These are phyloP conservation scores for Mycena sanguinolenta DNA, from an alignment of 768 basidiomycete genomes.

Conservation along the genomic window DNA sequence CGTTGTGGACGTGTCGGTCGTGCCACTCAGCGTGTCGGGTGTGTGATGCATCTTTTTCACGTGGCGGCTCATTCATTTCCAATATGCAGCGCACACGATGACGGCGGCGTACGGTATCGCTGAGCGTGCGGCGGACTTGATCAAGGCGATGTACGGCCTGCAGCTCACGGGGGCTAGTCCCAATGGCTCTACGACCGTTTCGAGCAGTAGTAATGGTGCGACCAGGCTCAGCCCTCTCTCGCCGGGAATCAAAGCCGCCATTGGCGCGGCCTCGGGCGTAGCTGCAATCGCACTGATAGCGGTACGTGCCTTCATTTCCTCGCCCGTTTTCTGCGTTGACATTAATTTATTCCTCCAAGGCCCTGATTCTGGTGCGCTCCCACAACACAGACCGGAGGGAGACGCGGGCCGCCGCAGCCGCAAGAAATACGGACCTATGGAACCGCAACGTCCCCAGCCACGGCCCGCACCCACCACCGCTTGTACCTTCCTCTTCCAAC, in stretches of 20 bases:
- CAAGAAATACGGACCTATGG: slow-evolving; percentile 29
- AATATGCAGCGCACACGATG: slow-evolving; percentile 33
- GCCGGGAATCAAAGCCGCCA: slow-evolving; percentile 26
- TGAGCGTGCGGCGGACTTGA: slow-evolving; percentile 39
- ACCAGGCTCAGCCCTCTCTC: slow-evolving; percentile 16
- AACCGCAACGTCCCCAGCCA: slow-evolving; percentile 10
- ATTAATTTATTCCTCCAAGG: neutral
- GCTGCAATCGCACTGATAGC: slow-evolving; percentile 18
- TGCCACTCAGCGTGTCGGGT: slow-evolving; percentile 34
- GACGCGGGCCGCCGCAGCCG: neutral
- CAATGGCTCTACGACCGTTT: neutral
- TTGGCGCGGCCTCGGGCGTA: slow-evolving; percentile 22
- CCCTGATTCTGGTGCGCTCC: slow-evolving; percentile 20
- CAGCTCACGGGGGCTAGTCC: neutral
- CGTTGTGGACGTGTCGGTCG: slow-evolving; percentile 47
- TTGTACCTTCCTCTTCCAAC: slow-evolving; percentile 17
- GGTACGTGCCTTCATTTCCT: neutral
- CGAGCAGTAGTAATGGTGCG: neutral
- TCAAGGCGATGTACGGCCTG: slow-evolving; percentile 30
- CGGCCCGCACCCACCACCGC: slow-evolving; percentile 15
- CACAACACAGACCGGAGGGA: slow-evolving; percentile 4
- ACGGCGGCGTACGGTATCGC: slow-evolving; percentile 40
- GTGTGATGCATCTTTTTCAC: neutral
- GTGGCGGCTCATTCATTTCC: neutral
- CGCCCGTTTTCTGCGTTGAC: neutral